Conservation (phyloP, 495 filamentous ascomycete genomes). For the Penicillium egyptiacum region DNA sequence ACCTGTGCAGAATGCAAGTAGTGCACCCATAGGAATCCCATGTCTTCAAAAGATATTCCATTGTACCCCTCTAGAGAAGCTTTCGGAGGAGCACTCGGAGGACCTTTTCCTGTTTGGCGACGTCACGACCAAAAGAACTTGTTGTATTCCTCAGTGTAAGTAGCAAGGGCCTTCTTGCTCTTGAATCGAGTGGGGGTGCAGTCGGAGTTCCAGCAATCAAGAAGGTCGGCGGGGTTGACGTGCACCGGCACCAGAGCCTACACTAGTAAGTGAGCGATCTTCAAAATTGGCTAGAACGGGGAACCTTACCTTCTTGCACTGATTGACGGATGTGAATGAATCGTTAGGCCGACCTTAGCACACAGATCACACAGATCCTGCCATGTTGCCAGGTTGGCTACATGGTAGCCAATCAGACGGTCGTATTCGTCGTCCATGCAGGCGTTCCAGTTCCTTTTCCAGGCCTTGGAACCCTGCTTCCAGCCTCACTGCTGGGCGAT, state of each 20-base stretch:
- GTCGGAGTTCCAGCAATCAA: conserved; percentile 41
- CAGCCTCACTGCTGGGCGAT: conserved; percentile 23
- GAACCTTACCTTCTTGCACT: conserved; percentile 45
- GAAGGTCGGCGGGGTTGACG: conserved; percentile 55
- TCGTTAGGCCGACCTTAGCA: conserved; percentile 31
- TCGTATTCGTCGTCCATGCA: conserved; percentile 29
- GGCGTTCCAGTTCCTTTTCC: conserved; percentile 21
- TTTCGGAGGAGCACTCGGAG: conserved; percentile 41
- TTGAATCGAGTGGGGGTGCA: conserved; percentile 32
- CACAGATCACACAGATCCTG: conserved; percentile 35
- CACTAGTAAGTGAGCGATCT: neutral
- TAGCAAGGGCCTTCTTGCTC: conserved; percentile 27
- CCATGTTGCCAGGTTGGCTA: conserved; percentile 24
- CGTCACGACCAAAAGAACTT: conserved; percentile 39
- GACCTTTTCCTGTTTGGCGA: conserved; percentile 43
- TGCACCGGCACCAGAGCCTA: conserved; percentile 34
- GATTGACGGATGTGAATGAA: conserved; percentile 29
- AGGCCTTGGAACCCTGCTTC: conserved; percentile 20
- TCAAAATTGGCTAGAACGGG: neutral
- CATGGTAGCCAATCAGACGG: conserved; percentile 17
- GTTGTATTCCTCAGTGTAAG: conserved; percentile 34
- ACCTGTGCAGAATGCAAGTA: no score
- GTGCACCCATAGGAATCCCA: no score
- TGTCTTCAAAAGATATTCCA: no score
- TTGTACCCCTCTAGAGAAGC: neutral